Base-by-base conservation (phyloP, 116 monocot genomes). In the Dioscorea cayenensis region DNA sequence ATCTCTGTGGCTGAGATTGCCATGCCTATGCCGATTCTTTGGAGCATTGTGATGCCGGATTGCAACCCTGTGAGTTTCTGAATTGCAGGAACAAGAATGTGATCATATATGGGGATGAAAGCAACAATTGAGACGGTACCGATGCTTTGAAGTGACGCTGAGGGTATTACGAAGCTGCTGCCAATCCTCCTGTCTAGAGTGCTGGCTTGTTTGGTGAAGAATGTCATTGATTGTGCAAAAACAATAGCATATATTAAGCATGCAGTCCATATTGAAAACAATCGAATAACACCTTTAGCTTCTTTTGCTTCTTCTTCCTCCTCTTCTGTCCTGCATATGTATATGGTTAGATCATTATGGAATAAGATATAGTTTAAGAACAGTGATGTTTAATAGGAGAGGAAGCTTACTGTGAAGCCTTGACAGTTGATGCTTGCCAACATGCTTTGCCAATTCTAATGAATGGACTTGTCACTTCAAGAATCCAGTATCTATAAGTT, bases 1-100 rank as follows among this genome's bases (percentile, higher is more conserved):
- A 90, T 85, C 3, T 77, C 27, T 1, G 79, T 37, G n/a, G 73
- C 36, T 0, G 83, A 83, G 7, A 90, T 10, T 14, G 77, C 14
- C 69, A 90, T 74, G 3, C 90, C 86, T 5, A 28, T 55, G 64
- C 90, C 81, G 59, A 86, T 80, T 23, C 90, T 71, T 69, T 84
- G 84, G 17, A 84, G 84, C 72, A 73, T 64, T 5, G 84, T 81
- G 28, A 90, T 55, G 58, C 86, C 90, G 2, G 83, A 65, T 0
- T 73, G 78, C 2, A 66, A 1, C 8, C 73, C 72, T 2, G 82
- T 66, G 35, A 80, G 50, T 12, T 55, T 81, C 21, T n/a, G 13
- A 59, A 59, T 0, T 5, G 21, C 21, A 19, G 59, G 59, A 59
- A 59, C 59, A 21, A 59, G 59, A 0, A 59, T 59, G 17, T 21